Evolutionary conservation across 345 rosid species (phyloP), one percentile per base, ranked within the genome.

Genomic region (Eucalyptus microcorys): DNA sequence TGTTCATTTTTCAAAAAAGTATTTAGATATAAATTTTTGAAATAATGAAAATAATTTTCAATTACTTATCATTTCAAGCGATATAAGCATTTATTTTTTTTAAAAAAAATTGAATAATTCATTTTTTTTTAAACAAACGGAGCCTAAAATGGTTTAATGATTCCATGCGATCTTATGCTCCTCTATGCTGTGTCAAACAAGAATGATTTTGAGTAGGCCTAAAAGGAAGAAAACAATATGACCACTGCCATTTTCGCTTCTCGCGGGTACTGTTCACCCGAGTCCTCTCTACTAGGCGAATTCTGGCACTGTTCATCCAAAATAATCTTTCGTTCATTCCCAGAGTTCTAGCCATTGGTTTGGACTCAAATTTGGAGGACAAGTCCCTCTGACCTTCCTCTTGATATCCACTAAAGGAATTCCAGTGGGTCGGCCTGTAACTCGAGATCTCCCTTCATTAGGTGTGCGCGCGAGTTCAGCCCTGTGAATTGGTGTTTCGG

Each of bases 401-500:
- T 49, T 14, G 50, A 49, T 49, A 49, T 49, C 50, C 7, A 49
- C 17, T 0, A 0, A 49, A 49, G 17, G 17, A 49, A 49, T 49
- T 49, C 7, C 0, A 49, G 1, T 49, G 50, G 50, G 17, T 14
- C 1, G 17, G 50, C 17, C 0, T 49, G 17, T 0, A 49, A 49
- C 50, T 49, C 16, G 0, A 49, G 50, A 49, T 49, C 50, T 49
- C 14, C 17, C 17, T 49, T 49, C 50, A 16, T 17, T 49, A 49
- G 50, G 50, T 49, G 50, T 14, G 50, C 14, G 50, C 49, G 1
- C 5, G 16, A 49, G 49, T 49, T 49, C 0, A 49, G 49, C 50
- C 7, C 0, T 5, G 5, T 0, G 7, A 49, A 49, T 0, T 49
- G 50, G 50, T 49, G 50, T 49, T 49, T 49, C 50, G 17, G 1